A percentile compares a stretch with the other conserved stretches of the same genome.
Evolutionary conservation across 2,329 filamentous ascomycete species (phyloP).

Genomic region (Fusarium sp.): DNA sequence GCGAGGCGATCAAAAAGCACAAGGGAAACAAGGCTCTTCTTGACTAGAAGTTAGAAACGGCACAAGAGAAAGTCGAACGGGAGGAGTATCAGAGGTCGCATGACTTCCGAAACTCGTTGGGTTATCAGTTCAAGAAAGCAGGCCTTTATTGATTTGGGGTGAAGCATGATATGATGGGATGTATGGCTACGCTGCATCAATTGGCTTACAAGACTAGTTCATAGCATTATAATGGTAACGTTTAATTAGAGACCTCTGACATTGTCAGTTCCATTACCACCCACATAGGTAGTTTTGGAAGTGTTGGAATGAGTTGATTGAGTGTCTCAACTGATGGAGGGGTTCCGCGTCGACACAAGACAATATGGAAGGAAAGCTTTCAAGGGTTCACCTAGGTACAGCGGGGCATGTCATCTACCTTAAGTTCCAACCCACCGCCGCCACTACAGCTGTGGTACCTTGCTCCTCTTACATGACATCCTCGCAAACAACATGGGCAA

Average conservation of each 20-base stretch:
- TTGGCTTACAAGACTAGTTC: background rate
- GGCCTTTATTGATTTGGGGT: background rate
- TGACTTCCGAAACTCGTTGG: constrained; percentile 39
- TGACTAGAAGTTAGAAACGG: constrained; percentile 51
- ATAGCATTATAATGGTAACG: constrained; percentile 3
- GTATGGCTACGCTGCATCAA: background rate
- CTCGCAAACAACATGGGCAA: constrained; percentile 45
- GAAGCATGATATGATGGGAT: constrained; percentile 2
- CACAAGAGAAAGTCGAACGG: constrained; percentile 41
- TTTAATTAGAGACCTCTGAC: background rate
- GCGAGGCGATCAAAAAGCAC: constrained; percentile 50
- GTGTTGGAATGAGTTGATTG: background rate
- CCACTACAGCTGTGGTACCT: constrained; percentile 4
- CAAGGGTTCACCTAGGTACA: constrained; percentile 20
- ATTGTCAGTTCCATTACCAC: background rate
- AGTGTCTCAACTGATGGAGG: background rate
- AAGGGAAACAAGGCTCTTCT: constrained; percentile 51
- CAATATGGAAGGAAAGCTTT: background rate
- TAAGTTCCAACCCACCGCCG: constrained; percentile 9
- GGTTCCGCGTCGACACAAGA: background rate
- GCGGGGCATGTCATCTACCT: constrained; percentile 24
- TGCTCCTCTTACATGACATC: constrained; percentile 9
- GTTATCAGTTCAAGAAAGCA: constrained; percentile 12
- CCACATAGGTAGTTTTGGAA: background rate
- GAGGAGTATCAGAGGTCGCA: constrained; percentile 42